Evolutionary conservation across 2,329 filamentous ascomycete genomes (phyloP).

Genomic region (Alternaria conjuncta): DNA sequence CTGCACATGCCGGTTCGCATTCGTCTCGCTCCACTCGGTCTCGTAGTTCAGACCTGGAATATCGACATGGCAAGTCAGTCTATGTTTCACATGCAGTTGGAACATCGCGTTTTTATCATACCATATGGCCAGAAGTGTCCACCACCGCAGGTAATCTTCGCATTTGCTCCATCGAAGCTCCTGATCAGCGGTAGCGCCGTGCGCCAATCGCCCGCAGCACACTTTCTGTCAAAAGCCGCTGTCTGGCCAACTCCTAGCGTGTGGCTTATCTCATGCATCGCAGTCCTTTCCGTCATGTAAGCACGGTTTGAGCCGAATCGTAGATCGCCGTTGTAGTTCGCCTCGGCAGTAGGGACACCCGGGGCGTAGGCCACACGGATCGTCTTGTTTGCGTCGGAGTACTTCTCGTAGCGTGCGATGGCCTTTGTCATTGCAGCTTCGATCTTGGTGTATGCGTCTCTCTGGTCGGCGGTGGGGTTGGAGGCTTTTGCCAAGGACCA

Average conservation of each 20-base stretch:
- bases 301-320: conserved; percentile 42
- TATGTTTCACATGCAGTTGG: neutral
- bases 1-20: conserved; percentile 43
- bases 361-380: conserved; percentile 40
- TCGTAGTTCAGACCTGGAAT: conserved; percentile 38
- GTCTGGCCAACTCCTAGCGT: conserved; percentile 45
- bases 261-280: conserved; percentile 45
- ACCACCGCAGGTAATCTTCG: conserved; percentile 44
- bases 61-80: neutral
- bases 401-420: conserved; percentile 33
- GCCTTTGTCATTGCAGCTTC: conserved; percentile 41
- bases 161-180: conserved; percentile 37
- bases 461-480: conserved; percentile 39
- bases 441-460: conserved; percentile 42
- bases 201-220: conserved; percentile 39
- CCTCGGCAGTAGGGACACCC: conserved; percentile 44
- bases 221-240: conserved; percentile 37
- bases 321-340: conserved; percentile 44
- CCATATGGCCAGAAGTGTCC: conserved; percentile 45
- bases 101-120: neutral
- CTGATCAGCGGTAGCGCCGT: conserved; percentile 41
- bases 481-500: conserved; percentile 38
- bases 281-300: conserved; percentile 46
- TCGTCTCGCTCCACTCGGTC: conserved; percentile 45
- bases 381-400: conserved; percentile 31